These are phyloP conservation scores for Calonectria henricotiae DNA, from an alignment of 2,329 filamentous ascomycete species.

Conservation along the genomic window DNA sequence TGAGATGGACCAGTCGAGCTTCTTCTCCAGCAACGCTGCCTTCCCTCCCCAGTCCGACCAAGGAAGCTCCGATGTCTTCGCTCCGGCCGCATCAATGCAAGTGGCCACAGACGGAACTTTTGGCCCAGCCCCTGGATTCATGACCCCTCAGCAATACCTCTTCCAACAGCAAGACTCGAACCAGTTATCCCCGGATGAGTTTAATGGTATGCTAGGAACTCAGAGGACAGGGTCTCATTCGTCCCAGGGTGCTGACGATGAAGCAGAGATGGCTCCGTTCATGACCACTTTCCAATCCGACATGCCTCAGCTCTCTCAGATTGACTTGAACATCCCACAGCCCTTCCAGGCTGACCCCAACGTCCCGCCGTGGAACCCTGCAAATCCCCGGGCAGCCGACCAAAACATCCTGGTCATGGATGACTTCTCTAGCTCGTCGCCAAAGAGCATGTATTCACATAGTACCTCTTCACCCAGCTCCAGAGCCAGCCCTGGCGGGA, in stretches of 20 bases:
- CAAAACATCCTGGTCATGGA: slow-evolving; percentile 60
- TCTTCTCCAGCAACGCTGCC: slow-evolving; percentile 57
- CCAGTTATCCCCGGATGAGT: slow-evolving; percentile 47
- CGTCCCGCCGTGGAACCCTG: slow-evolving; percentile 63
- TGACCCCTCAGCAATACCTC: slow-evolving; percentile 61
- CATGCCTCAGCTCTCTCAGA: slow-evolving; percentile 54
- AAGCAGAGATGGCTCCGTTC: slow-evolving; percentile 53
- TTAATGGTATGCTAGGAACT: slow-evolving; percentile 49
- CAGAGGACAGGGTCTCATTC: slow-evolving; percentile 33
- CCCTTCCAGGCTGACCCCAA: slow-evolving; percentile 58
- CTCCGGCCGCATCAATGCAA: slow-evolving; percentile 45
- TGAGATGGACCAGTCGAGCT: slow-evolving; percentile 59
- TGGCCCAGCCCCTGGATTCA: slow-evolving; percentile 54
- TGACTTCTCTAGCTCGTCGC: slow-evolving; percentile 59
- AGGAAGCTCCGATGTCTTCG: slow-evolving; percentile 52
- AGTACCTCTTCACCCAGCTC: slow-evolving; percentile 54
- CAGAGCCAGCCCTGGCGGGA: slow-evolving; percentile 46
- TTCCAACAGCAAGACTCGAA: slow-evolving; percentile 55
- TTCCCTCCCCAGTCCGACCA: slow-evolving; percentile 50
- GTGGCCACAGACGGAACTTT: slow-evolving; percentile 54
- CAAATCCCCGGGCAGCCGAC: slow-evolving; percentile 54
- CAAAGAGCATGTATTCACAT: slow-evolving; percentile 52
- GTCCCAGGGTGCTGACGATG: slow-evolving; percentile 45
- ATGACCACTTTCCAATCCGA: slow-evolving; percentile 56
- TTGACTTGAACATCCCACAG: slow-evolving; percentile 59